Percentiles rank a stretch among this genome's conserved stretches.
Conservation (phyloP, 306 rosid species). For the Rosa multiflora region DNA sequence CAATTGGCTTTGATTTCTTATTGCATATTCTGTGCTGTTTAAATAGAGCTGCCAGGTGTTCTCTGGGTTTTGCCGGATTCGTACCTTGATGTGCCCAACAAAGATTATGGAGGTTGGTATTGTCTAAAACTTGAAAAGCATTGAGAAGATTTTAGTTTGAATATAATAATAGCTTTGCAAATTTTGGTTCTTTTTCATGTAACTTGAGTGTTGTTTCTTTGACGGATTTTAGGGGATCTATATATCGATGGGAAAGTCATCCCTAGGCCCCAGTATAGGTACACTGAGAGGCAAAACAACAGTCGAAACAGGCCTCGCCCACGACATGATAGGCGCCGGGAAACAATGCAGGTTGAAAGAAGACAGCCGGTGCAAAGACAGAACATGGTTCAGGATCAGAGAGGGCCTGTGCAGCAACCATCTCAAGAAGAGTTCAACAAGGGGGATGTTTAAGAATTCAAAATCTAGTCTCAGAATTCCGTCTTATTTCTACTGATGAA, state of each 20-base stretch:
- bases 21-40: conserved; percentile 12
- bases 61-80: conserved; percentile 98
- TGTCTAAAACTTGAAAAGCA: conserved; percentile 7
- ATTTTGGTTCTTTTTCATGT: background rate
- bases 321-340: conserved; percentile 65
- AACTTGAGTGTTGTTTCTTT: background rate
- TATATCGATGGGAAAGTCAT: conserved; percentile 83
- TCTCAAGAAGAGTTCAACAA: conserved; percentile 19
- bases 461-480: background rate
- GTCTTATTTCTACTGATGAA: conserved; percentile 4
- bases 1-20: conserved; percentile 11
- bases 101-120: conserved; percentile 86
- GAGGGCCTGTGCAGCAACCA: conserved; percentile 35
- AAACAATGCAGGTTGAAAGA: conserved; percentile 67
- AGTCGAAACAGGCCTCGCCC: conserved; percentile 72
- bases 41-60: conserved; percentile 67
- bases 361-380: conserved; percentile 47
- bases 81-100: conserved; percentile 82
- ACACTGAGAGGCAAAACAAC: conserved; percentile 46
- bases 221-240: conserved; percentile 61
- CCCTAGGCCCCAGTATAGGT: conserved; percentile 85
- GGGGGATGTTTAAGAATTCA: conserved; percentile 21
- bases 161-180: background rate
- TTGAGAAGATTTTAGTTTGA: conserved; percentile 2
- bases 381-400: conserved; percentile 44